Base-by-base conservation (phyloP, 2,329 filamentous ascomycete genomes). In the Venturia effusa region DNA sequence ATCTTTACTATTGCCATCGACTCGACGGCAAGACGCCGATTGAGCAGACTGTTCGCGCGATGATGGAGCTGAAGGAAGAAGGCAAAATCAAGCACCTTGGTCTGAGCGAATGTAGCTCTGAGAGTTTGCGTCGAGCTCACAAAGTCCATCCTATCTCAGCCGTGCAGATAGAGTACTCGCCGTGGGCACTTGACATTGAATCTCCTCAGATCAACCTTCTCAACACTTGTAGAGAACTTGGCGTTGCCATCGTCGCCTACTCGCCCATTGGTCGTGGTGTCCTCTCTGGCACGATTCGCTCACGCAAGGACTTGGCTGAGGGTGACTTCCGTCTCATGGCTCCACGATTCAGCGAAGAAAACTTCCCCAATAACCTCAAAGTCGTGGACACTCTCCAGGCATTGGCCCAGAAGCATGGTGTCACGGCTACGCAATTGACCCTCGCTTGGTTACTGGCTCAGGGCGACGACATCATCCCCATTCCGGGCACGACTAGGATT, bases 371-470 rank as follows among this genome's bases (percentile, higher is more conserved):
- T 70, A 87, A 87, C 67, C 66, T 85, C 13, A 74, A 76, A 66
- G 70, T 87, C 2, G 79, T 85, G 3, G 79, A 82, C 39, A 71
- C 72, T 22, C 77, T 88, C 64, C 70, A 73, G 3, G 74, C 69
- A 5, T 69, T 87, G 6, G 84, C 83, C 0, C 73, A 78, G 51
- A 76, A 74, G 66, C 87, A 88, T 73, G 78, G 75, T 3, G 78
- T 76, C 57, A 85, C 85, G 0, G 68, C 83, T 0, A 78, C 77
- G 1, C 81, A 89, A 70, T 70, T 89, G 39, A 81, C 83, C 1
- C 75, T 88, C 34, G 85, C 85, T 0, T 89, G 86, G 85, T 68
- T 88, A 64, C 68, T 86, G 67, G 80, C 80, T 4, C 84, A 88
- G 68, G 83, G 83, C 0, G 77, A 81, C 2, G 82, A 86, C 67